phyloP scores from a whole-genome alignment of 306 rosid species.

The Begonia peltatifolia region DNA sequence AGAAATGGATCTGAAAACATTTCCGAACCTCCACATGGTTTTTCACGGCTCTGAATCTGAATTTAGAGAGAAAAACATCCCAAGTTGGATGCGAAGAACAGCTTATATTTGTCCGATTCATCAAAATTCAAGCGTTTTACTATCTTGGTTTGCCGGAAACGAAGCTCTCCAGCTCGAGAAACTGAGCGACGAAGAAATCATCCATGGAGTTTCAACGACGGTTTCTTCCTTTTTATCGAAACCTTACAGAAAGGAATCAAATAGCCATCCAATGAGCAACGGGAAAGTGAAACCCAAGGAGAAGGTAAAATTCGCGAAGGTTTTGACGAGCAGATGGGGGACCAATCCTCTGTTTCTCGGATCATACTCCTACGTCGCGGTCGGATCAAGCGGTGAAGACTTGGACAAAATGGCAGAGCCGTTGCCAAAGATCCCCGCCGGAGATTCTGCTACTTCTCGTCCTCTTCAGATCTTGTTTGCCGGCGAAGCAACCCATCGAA shows the following conservation, averaged over 20 bases:
- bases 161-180: slow-evolving; percentile 76
- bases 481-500: slow-evolving; percentile 97
- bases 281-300: slow-evolving; percentile 24
- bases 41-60: slow-evolving; percentile 56
- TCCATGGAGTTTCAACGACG: slow-evolving; percentile 53
- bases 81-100: slow-evolving; percentile 94
- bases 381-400: slow-evolving; percentile 86
- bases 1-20: slow-evolving; percentile 14
- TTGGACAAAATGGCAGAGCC: slow-evolving; percentile 83
- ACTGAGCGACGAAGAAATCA: slow-evolving; percentile 56
- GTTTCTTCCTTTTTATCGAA: slow-evolving; percentile 32
- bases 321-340: slow-evolving; percentile 71
- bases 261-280: slow-evolving; percentile 23
- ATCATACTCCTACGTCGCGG: slow-evolving; percentile 72
- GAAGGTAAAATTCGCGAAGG: slow-evolving; percentile 32
- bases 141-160: slow-evolving; percentile 81
- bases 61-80: slow-evolving; percentile 44
- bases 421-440: slow-evolving; percentile 37
- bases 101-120: slow-evolving; percentile 58
- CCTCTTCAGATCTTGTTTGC: slow-evolving; percentile 88
- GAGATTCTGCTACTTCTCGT: slow-evolving; percentile 20
- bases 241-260: slow-evolving; percentile 14
- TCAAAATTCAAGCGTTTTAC: slow-evolving; percentile 50
- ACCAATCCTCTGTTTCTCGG: slow-evolving; percentile 79
- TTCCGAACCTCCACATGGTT: slow-evolving; percentile 60